Evolutionary conservation across 2,329 filamentous ascomycete genomes (phyloP).

Genomic region (Botryotinia calthae): DNA sequence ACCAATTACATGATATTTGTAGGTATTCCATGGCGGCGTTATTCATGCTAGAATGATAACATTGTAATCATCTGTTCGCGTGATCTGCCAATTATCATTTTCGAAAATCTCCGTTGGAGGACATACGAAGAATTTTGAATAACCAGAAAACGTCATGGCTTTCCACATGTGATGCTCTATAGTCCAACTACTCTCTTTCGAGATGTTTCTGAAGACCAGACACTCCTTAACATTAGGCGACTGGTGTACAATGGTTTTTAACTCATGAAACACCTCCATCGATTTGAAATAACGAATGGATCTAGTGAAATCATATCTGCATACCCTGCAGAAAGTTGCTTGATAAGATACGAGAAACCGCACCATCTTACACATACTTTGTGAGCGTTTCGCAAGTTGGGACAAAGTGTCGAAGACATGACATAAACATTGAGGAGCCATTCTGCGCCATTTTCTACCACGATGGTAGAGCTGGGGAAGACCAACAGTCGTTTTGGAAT

Average conservation of each 20-base stretch:
- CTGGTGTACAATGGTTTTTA: not conserved
- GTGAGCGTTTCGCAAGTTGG: not conserved
- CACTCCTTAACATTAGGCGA: not conserved
- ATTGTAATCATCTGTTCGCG: not conserved
- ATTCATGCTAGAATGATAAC: not conserved
- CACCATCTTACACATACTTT: not conserved
- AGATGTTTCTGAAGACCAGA: not conserved
- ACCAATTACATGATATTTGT: not conserved
- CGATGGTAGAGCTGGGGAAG: not conserved
- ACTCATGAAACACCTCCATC: not conserved
- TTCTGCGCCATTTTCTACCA: not conserved
- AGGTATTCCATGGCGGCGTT: not conserved
- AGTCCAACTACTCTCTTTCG: not conserved
- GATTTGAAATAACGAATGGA: fast-evolving
- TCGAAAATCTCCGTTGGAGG: not conserved
- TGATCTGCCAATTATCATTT: not conserved
- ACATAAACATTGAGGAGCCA: not conserved
- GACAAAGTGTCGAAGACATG: not conserved
- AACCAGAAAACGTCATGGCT: not conserved
- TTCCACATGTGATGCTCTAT: not conserved
- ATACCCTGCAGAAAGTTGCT: fast-evolving
- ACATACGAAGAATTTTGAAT: too few relatives aligned
- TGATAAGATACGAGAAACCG: not conserved
- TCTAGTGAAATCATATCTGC: not conserved
- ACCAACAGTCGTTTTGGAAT: not conserved